Base-by-base conservation (phyloP, 2,329 filamentous ascomycete genomes). In the Ceratocystis ficicola region DNA sequence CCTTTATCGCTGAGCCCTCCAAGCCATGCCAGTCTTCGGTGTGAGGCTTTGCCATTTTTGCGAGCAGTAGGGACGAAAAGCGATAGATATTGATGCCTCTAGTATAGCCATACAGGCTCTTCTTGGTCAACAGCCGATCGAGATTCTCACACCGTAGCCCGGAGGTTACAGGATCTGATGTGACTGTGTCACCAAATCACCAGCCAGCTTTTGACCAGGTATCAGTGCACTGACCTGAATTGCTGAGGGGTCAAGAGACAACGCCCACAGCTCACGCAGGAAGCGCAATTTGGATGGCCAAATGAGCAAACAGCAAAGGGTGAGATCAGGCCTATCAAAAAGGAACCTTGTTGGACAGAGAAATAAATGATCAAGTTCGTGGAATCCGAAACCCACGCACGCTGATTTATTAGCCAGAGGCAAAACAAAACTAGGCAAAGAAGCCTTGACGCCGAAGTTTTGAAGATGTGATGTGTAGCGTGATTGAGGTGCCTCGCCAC, bases 1-100 rank as follows among this genome's bases (percentile, higher is more conserved):
- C 91, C 20, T 69, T 63, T 30, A 68, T 63, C 36, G 30, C 62
- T 10, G 64, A 66, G 28, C 65, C 63, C 12, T 69, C 68, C 25
- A 63, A 60, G 44, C 63, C 64, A 46, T 62, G 61, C 67, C 67
- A 68, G 44, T 68, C 66, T 48, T 63, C 55, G 22, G 15, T 10
- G 8, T 36, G 55, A 8, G 55, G 30, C 28, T n/a, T 30, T 15
- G 55, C 28, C 55, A 59, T 59, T 59, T 59, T 36, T 28, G n/a
- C 30, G 15, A 12, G 44, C 22, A 30, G n/a, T 12, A 41, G 36
- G 3, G 44, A 20, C 32, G 41, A n/a, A 44, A 12, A 30, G 61
- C 61, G 41, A 63, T 50, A 15, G 28, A 44, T 25, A 17, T 4
- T n/a, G 61, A 62, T 46, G 6, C 30, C 17, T 44, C 36, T 28